A percentile compares a stretch with the other conserved stretches of the same genome.
Conservation (phyloP, 805 yeast species). For the Candida boidinii region DNA sequence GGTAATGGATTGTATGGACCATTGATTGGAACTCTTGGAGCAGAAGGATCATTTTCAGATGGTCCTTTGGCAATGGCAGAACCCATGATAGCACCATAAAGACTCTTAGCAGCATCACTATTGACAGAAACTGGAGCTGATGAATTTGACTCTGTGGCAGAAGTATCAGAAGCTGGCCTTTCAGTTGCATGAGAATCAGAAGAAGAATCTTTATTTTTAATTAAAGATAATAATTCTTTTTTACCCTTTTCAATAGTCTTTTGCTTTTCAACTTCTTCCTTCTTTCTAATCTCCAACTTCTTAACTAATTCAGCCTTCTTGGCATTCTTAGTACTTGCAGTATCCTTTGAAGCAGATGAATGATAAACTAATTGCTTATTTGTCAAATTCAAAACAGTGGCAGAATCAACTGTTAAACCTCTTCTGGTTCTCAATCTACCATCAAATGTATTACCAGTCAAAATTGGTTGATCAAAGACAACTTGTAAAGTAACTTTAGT, state of each 20-base stretch:
- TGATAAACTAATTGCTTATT: constrained; percentile 70
- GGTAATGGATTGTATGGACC: too few relatives aligned
- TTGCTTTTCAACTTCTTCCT: constrained; percentile 7
- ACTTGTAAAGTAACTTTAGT: constrained; percentile 62
- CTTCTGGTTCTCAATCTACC: constrained; percentile 73
- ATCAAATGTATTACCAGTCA: constrained; percentile 76
- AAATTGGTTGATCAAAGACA: constrained; percentile 72
- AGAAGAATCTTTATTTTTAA: constrained; percentile 21
- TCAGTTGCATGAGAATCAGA: neutral
- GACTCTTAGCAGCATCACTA: constrained; percentile 15
- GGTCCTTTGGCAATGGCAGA: constrained; percentile 15
- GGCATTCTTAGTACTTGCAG: constrained; percentile 10
- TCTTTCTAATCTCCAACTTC: constrained; percentile 2
- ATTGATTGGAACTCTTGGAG: constrained; percentile 2
- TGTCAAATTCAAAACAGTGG: constrained; percentile 71
- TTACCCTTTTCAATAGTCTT: constrained; percentile 21
- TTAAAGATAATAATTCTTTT: constrained; percentile 35
- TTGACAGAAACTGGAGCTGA: constrained; percentile 3
- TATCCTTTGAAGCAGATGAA: constrained; percentile 49
- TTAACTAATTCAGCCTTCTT: constrained; percentile 6
- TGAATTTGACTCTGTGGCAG: constrained; percentile 1
- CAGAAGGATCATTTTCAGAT: constrained; percentile 1
- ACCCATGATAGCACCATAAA: constrained; percentile 21
- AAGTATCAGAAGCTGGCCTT: neutral
- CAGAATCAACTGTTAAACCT: constrained; percentile 77